phyloP scores from a whole-genome alignment of 441 rosid species.

The Croton setiger region DNA sequence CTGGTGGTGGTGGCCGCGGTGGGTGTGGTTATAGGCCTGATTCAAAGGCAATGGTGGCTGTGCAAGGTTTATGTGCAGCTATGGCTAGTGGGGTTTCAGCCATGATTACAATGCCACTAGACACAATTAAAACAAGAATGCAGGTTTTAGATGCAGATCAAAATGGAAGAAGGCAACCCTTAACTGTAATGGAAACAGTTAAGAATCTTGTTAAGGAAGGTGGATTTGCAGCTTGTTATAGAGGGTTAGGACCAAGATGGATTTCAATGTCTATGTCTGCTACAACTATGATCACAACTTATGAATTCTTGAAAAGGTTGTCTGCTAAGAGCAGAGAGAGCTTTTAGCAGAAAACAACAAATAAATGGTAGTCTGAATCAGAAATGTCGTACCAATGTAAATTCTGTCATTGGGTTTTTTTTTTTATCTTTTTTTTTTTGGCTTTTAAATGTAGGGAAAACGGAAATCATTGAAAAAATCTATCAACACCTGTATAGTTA shows the following conservation, averaged over 20 bases:
- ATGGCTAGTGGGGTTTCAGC: constrained; percentile 82
- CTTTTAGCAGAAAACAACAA: constrained; percentile 13
- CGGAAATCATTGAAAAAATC: constrained; percentile 15
- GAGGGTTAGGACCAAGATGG: constrained; percentile 91
- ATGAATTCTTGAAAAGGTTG: constrained; percentile 82
- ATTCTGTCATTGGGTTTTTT: constrained; percentile 2
- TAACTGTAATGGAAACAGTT: constrained; percentile 62
- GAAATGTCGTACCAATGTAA: constrained; percentile 20
- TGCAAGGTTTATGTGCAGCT: constrained; percentile 80
- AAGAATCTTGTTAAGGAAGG: constrained; percentile 76
- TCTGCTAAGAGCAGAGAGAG: constrained; percentile 59
- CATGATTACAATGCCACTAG: constrained; percentile 80
- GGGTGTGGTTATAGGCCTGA: constrained; percentile 40
- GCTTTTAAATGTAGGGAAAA: constrained; percentile 1
- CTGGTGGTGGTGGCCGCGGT: constrained; percentile 17
- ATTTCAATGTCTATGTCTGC: constrained; percentile 94
- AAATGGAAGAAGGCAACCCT: constrained; percentile 54
- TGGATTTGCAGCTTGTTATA: constrained; percentile 78
- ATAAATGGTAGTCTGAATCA: constrained; percentile 6
- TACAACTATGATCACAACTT: constrained; percentile 89
- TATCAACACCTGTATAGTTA: constrained; percentile 25
- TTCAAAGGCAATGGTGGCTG: constrained; percentile 55
- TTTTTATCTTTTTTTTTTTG: not conserved
- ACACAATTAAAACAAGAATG: constrained; percentile 79
- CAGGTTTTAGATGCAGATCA: constrained; percentile 74